phyloP scores from a whole-genome alignment of 805 yeast genomes.

The Ogataea wickerhamii region DNA sequence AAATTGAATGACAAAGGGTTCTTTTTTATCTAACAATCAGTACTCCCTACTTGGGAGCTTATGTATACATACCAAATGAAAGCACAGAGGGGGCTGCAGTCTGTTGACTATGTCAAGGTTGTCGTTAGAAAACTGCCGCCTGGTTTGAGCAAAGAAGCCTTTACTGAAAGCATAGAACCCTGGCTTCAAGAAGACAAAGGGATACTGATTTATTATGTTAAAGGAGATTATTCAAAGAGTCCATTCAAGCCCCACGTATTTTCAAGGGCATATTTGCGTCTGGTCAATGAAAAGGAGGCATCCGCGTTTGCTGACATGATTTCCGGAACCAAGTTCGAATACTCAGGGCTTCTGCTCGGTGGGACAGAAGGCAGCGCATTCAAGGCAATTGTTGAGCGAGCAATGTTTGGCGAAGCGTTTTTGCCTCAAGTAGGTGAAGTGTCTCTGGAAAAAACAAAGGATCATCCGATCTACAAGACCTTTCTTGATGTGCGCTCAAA shows the following conservation, averaged over 20 bases:
- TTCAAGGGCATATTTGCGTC: not conserved
- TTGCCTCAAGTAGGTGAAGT: not conserved
- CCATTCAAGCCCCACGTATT: not conserved
- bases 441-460: not conserved
- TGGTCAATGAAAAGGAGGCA: not conserved
- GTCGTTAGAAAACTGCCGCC: slow-evolving; percentile 45
- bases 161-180: slow-evolving; percentile 13
- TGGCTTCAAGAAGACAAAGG: not conserved
- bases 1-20: too few relatives aligned
- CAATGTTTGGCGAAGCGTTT: not conserved
- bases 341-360: not conserved
- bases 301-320: not conserved
- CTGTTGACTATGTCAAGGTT: slow-evolving; percentile 21
- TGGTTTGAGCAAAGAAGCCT: slow-evolving; percentile 27
- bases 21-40: too few relatives aligned
- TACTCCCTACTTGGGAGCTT: too few relatives aligned
- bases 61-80: too few relatives aligned
- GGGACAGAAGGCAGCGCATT: not conserved
- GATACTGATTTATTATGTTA: not conserved
- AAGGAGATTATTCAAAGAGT: not conserved
- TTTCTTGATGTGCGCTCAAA: not conserved
- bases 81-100: too few relatives aligned
- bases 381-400: not conserved
- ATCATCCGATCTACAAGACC: not conserved
- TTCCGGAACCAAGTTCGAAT: not conserved